phyloP scores from a whole-genome alignment of 2,329 filamentous ascomycete genomes.

The Akanthomyces dipterigenus region DNA sequence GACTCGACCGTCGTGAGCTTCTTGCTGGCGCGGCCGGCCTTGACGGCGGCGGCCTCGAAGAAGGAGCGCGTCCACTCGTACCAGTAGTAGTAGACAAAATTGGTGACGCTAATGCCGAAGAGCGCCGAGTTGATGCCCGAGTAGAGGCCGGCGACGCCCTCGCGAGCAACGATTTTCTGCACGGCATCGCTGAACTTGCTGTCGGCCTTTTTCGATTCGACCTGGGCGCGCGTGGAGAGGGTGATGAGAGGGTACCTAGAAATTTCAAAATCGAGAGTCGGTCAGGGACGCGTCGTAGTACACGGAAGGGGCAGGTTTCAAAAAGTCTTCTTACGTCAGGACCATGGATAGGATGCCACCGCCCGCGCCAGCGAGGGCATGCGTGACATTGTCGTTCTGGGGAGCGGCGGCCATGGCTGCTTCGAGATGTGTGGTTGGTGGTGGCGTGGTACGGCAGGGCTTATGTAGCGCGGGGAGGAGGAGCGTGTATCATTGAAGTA shows the following conservation, averaged over 20 bases:
- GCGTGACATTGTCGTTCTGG: constrained; percentile 93
- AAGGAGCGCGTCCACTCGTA: constrained; percentile 93
- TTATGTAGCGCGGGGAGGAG: not conserved
- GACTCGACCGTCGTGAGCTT: constrained; percentile 87
- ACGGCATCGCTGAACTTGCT: constrained; percentile 79
- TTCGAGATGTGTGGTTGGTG: not conserved
- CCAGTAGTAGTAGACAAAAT: constrained; percentile 99
- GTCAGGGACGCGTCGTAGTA: no score
- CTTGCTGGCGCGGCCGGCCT: constrained; percentile 64
- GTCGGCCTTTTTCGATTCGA: constrained; percentile 90
- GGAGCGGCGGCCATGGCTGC: constrained; percentile 47
- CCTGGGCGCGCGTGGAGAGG: constrained; percentile 92
- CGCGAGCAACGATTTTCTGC: constrained; percentile 79
- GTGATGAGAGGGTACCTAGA: constrained; percentile 89
- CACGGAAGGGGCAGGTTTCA: no score
- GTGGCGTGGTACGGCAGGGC: constrained; percentile 1
- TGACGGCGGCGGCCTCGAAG: constrained; percentile 72
- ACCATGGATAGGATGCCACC: constrained; percentile 94
- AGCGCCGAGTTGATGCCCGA: constrained; percentile 88
- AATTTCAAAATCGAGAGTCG: not conserved
- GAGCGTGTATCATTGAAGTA: not conserved
- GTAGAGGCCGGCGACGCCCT: constrained; percentile 84
- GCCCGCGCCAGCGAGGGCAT: constrained; percentile 86
- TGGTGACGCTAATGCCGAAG: constrained; percentile 96
- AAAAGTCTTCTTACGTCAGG: constrained; percentile 63